Evolutionary conservation across 768 basidiomycete species (phyloP), one percentile per base, ranked within the genome.

Genomic region (Steccherinum ochraceum): DNA sequence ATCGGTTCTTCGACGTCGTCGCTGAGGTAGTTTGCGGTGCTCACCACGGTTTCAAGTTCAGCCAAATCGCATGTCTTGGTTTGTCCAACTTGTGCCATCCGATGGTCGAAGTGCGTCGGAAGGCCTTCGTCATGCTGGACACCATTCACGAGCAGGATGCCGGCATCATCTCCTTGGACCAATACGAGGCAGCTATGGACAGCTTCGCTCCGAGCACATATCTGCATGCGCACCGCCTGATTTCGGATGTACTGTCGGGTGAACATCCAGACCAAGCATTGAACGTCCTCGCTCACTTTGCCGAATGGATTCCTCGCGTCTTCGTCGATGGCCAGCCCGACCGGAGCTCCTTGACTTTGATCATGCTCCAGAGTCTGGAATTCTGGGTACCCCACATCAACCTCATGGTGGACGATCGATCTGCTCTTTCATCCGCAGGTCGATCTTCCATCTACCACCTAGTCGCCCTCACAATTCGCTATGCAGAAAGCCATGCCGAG

Each of bases 51-150:
- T 89, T 86, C 64, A 77, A 77, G 3, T 88, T 92, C 60, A 73
- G 82, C 21, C 91, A 95, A 61, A 70, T 81, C 12, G 76, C 80
- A 20, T 91, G 84, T 59, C 73, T 95, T 12, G 88, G 86, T 2
- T 69, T 96, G 18, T 84, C 88, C 18, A 96, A 96, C 67, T 76
- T 97, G 10, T 85, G 88, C 25, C 86, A 94, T 63, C 77, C 81
- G 2, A 73, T 78, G 20, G 55, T 74, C 5, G 68, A 73, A 18
- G 80, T 86, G 44, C 83, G 93, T 11, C 76, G 77, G n/a, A 78
- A 78, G 42, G 86, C 94, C 1, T 88, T 93, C 65, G 75, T 82
- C 56, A 79, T 91, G 59, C 71, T 94, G 18, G 87, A 88, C 54
- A 74, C 76, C 24, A 76, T 86, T 45, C 86, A 91, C 56, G 77